Evolutionary conservation across 1,284 basidiomycete species (phyloP), one percentile per base, ranked within the genome.

Genomic region (Rhizoctonia solani): DNA sequence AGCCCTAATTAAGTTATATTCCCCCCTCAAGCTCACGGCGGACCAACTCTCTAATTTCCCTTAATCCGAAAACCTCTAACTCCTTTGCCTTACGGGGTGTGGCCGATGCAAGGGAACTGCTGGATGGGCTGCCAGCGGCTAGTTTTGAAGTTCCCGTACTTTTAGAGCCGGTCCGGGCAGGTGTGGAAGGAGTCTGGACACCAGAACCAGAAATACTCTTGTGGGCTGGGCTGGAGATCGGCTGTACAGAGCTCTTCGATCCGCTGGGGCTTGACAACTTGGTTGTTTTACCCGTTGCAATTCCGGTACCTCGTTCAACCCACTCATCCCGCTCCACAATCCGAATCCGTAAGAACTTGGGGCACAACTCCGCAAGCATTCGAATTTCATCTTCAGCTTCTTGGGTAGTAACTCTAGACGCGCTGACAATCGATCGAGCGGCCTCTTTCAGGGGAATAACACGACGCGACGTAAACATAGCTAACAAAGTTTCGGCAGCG

Each of bases 31-130:
- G 77, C 77, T 92, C 90, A 70, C 81, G 81, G 71, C 89, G 82
- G 73, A 92, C 88, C 72, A 88, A 85, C 77, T 92, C 90, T 68
- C 89, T 79, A 49, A 92, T 89, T 74, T 90, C 83, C 41, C 89
- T 81, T 71, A 92, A 77, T 0, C 89, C 89, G 39, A 88, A 87
- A 14, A 78, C 82, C 73, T 90, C 88, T 1, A 14, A 27, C 79
- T 80, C 73, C 84, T 87, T 34, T 92, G 86, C 67, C 83, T 78
- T 67, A 82, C 82, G 74, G 70, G 1, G 77, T 75, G 19, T 68
- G 50, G 19, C 37, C 16, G 37, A 3, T 68, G 34, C 21, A 32
- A 27, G 34, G 25, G 47, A 39, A 11, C 25, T 50, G 27, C 30
- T 29, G 5, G 32, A 21, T 13, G 59, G 58, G 16, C 58, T 65